Evolutionary conservation across 2,329 filamentous ascomycete genomes (phyloP).

Genomic region (Colletotrichum spaethianum): DNA sequence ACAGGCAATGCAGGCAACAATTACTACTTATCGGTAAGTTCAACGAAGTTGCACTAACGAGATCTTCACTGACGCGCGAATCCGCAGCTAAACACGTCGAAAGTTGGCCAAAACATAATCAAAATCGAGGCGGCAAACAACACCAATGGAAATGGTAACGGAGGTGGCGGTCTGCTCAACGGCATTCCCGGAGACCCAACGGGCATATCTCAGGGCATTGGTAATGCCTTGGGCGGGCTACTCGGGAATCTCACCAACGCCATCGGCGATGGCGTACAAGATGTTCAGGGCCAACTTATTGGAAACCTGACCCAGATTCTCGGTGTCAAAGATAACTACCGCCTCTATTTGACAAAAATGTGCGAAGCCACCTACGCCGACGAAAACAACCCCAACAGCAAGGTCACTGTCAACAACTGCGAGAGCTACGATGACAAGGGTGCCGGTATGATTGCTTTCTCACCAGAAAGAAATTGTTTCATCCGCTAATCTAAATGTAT

Average conservation of each 20-base stretch:
- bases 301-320: conserved; percentile 42
- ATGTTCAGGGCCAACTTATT: conserved; percentile 45
- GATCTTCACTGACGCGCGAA: neutral
- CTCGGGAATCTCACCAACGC: conserved; percentile 42
- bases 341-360: conserved; percentile 42
- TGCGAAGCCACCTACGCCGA: conserved; percentile 44
- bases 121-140: conserved; percentile 34
- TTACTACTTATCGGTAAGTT: conserved; percentile 38
- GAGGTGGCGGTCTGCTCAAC: conserved; percentile 15
- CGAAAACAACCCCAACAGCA: conserved; percentile 30
- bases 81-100: conserved; percentile 42
- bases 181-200: conserved; percentile 29
- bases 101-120: conserved; percentile 41
- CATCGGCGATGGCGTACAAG: conserved; percentile 41
- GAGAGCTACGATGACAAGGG: conserved; percentile 33
- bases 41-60: accelerated
- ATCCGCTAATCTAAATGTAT: neutral
- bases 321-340: conserved; percentile 44
- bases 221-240: conserved; percentile 36
- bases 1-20: conserved; percentile 26
- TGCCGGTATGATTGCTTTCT: conserved; percentile 9
- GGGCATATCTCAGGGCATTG: conserved; percentile 36
- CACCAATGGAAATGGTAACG: conserved; percentile 21
- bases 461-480: no score
- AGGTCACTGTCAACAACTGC: conserved; percentile 35